Conservation (phyloP, 306 rosid genomes). For the Casuarina equisetifolia region DNA sequence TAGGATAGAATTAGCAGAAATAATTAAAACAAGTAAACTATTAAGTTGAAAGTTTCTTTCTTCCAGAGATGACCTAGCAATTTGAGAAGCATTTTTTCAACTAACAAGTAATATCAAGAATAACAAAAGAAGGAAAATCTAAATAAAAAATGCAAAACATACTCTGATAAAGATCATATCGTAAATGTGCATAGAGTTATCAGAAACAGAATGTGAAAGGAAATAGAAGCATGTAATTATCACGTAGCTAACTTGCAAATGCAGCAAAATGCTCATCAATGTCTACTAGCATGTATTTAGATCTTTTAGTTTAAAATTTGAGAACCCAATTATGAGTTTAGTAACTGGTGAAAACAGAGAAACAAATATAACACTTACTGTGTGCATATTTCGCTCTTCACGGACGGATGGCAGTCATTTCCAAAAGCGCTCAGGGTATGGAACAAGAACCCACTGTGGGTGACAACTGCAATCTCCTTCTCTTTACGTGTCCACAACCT, state of each 20-base stretch:
- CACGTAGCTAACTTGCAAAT: neutral
- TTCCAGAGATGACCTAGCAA: neutral
- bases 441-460: slow-evolving; percentile 75
- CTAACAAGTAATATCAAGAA: neutral
- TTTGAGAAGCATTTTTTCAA: neutral
- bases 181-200: neutral
- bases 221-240: neutral
- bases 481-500: slow-evolving; percentile 98
- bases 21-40: neutral
- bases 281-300: neutral
- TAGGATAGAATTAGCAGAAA: neutral
- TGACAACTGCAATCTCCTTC: slow-evolving; percentile 80
- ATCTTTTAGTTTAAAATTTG: neutral
- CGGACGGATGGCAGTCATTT: slow-evolving; percentile 73
- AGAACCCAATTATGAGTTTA: neutral
- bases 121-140: neutral
- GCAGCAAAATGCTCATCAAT: neutral
- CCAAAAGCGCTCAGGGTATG: slow-evolving; percentile 72
- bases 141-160: too few relatives aligned
- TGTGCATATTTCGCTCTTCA: slow-evolving; percentile 68
- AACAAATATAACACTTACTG: slow-evolving; percentile 47
- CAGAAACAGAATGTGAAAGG: neutral
- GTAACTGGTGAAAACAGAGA: neutral
- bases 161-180: neutral
- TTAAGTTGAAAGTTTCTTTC: neutral